Percentiles rank a stretch among this genome's conserved stretches.
Conservation (phyloP, 2,329 filamentous ascomycete species). For the Dactylonectria macrodidyma region DNA sequence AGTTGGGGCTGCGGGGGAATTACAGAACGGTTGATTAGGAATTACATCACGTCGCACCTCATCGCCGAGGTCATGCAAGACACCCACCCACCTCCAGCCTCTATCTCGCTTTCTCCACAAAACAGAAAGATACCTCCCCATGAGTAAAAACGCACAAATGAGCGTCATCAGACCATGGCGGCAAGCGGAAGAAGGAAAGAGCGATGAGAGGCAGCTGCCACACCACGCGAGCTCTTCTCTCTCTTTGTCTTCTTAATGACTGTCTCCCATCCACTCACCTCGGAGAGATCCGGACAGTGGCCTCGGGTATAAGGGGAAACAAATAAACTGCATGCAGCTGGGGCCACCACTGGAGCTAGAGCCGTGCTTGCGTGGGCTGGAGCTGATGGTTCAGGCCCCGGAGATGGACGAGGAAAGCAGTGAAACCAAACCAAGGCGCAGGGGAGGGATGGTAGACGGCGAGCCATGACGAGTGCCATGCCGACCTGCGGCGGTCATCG, state of each 20-base stretch:
- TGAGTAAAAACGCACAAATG: neutral
- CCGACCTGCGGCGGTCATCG: neutral
- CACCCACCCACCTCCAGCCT: slow-evolving; percentile 8
- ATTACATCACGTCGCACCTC: slow-evolving; percentile 17
- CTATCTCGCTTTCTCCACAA: slow-evolving; percentile 15
- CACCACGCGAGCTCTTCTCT: neutral
- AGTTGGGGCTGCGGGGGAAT: slow-evolving; percentile 13
- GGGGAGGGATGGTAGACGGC: neutral
- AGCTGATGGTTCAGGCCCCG: slow-evolving; percentile 41
- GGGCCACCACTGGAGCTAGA: slow-evolving; percentile 15
- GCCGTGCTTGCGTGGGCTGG: slow-evolving; percentile 16
- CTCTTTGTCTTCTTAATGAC: too few relatives aligned
- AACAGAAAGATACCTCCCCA: slow-evolving; percentile 6
- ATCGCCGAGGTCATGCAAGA: neutral
- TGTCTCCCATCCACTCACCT: slow-evolving; percentile 13
- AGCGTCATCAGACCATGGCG: neutral
- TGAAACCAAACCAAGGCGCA: neutral
- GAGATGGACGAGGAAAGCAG: slow-evolving; percentile 21
- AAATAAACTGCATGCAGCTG: slow-evolving; percentile 1
- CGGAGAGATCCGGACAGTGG: slow-evolving; percentile 34
- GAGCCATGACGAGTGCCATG: slow-evolving; percentile 3
- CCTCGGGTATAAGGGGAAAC: slow-evolving; percentile 23
- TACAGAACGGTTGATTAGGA: neutral
- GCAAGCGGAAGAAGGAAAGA: neutral
- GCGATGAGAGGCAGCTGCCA: neutral